These are phyloP conservation scores for Pichia thaimueangensis DNA, from an alignment of 805 yeast species.

Conservation along the genomic window DNA sequence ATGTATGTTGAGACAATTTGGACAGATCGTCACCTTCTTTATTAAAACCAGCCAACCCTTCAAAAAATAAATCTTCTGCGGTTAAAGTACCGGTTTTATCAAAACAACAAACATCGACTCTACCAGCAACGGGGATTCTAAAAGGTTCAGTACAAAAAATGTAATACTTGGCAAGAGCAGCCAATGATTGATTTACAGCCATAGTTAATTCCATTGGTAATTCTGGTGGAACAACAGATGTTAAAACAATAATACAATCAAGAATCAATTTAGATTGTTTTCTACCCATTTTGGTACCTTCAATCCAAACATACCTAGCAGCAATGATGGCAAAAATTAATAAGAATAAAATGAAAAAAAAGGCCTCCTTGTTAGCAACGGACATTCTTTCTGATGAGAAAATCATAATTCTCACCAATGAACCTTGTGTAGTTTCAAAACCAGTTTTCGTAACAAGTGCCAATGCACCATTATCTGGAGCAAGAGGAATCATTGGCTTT, in stretches of 20 bases:
- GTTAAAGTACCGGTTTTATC: slow-evolving; percentile 98
- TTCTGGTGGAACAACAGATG: slow-evolving; percentile 98
- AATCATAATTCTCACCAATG: slow-evolving; percentile 95
- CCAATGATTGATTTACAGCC: slow-evolving; percentile 92
- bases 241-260: slow-evolving; percentile 91
- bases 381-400: slow-evolving; percentile 94
- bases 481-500: slow-evolving; percentile 40
- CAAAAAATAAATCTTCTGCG: slow-evolving; percentile 92
- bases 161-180: slow-evolving; percentile 79
- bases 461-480: slow-evolving; percentile 90
- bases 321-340: slow-evolving; percentile 91
- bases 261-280: slow-evolving; percentile 86
- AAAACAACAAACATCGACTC: slow-evolving; percentile 96
- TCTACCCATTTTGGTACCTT: slow-evolving; percentile 94
- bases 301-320: slow-evolving; percentile 96
- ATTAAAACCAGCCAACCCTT: slow-evolving; percentile 86
- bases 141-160: slow-evolving; percentile 98
- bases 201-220: slow-evolving; percentile 97
- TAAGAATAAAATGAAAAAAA: slow-evolving; percentile 84
- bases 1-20: slow-evolving; percentile 44
- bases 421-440: slow-evolving; percentile 98
- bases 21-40: slow-evolving; percentile 44
- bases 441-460: slow-evolving; percentile 92
- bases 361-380: slow-evolving; percentile 91
- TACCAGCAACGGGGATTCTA: slow-evolving; percentile 95